These are phyloP conservation scores for Solanum lignicaule DNA, from an alignment of 257 asterid genomes.

Conservation along the genomic window DNA sequence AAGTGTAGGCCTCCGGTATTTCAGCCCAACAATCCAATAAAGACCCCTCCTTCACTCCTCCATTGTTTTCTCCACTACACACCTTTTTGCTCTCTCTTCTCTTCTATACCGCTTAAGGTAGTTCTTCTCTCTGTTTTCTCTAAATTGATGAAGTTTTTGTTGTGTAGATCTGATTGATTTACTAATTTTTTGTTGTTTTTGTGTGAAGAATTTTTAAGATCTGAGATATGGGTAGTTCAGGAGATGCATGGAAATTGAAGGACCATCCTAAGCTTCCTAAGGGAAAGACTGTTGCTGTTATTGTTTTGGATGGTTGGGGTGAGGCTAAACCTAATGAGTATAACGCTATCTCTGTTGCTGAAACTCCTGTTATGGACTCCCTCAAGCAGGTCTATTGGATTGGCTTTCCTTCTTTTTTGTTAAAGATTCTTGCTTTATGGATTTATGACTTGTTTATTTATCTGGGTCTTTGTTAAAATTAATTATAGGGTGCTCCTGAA, in stretches of 20 bases:
- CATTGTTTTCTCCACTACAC: not conserved
- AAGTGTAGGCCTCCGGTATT: not conserved
- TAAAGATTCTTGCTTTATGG: not conserved
- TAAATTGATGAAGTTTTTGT: not conserved
- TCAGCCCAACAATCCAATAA: not conserved
- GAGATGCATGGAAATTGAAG: slow-evolving; percentile 71
- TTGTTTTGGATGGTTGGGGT: slow-evolving; percentile 98
- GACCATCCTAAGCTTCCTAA: slow-evolving; percentile 87
- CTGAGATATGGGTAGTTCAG: slow-evolving; percentile 64
- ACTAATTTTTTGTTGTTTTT: not conserved
- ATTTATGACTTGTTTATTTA: not conserved
- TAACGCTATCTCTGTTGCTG: slow-evolving; percentile 87
- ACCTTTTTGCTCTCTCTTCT: not conserved
- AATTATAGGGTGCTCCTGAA: slow-evolving; percentile 79
- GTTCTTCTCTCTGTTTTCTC: not conserved
- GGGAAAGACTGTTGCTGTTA: slow-evolving; percentile 69
- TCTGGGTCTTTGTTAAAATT: not conserved
- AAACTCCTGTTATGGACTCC: slow-evolving; percentile 97
- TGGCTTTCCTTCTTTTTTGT: not conserved
- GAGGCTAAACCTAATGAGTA: slow-evolving; percentile 74
- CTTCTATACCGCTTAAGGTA: not conserved
- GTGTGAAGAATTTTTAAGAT: not conserved
- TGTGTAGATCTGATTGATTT: not conserved
- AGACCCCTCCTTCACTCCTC: not conserved
- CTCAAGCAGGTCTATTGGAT: slow-evolving; percentile 49